phyloP scores from a whole-genome alignment of 352 stramenopile genomes.

The Phytophthora constricta region DNA sequence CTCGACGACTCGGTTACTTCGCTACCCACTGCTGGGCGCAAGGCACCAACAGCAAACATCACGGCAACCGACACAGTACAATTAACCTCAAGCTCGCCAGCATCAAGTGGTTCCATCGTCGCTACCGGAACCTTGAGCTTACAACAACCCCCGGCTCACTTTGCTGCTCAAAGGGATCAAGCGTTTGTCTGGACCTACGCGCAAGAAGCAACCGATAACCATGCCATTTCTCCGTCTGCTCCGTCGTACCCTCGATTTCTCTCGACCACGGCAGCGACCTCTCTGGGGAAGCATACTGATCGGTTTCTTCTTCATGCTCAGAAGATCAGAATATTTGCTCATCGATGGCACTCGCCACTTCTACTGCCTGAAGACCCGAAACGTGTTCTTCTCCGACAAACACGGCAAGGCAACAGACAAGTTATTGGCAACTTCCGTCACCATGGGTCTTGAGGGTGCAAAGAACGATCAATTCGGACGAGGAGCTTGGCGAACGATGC shows the following conservation, averaged over 20 bases:
- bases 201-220: constrained; percentile 17
- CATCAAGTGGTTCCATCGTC: constrained; percentile 9
- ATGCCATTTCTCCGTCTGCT: constrained; percentile 16
- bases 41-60: background rate
- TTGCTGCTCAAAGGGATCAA: constrained; percentile 7
- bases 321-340: constrained; percentile 13
- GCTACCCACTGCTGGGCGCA: background rate
- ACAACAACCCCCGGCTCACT: background rate
- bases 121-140: background rate
- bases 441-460: constrained; percentile 13
- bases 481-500: constrained; percentile 16
- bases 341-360: background rate
- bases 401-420: constrained; percentile 3
- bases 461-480: constrained; percentile 27
- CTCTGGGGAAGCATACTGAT: constrained; percentile 18
- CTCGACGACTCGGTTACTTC: background rate
- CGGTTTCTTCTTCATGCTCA: constrained; percentile 23
- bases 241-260: constrained; percentile 5
- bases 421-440: constrained; percentile 1
- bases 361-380: constrained; percentile 19
- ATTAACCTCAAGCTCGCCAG: constrained; percentile 3
- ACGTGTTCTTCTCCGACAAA: constrained; percentile 22
- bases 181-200: background rate
- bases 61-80: constrained; percentile 1
- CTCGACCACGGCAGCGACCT: constrained; percentile 1